Conservation (phyloP, 2,329 filamentous ascomycete species). For the Pseudogymnoascus sp. region DNA sequence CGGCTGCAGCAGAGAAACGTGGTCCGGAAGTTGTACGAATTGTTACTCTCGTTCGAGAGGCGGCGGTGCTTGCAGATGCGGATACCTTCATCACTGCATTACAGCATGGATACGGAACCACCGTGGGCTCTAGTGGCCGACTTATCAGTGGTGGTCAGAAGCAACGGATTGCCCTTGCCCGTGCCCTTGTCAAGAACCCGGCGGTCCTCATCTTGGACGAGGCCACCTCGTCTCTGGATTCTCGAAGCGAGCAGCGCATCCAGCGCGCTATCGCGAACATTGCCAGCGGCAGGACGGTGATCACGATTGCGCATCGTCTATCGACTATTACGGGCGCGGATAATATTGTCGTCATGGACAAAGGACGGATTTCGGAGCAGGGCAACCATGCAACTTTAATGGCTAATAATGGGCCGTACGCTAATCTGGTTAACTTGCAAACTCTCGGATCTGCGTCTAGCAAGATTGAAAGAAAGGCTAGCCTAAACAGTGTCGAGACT, state of each 20-base stretch:
- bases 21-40: constrained; percentile 43
- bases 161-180: constrained; percentile 71
- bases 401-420: constrained; percentile 46
- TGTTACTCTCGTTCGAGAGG: constrained; percentile 40
- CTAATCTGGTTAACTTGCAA: constrained; percentile 35
- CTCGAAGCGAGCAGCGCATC: constrained; percentile 84
- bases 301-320: constrained; percentile 87
- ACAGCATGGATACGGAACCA: constrained; percentile 29
- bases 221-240: constrained; percentile 63
- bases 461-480: constrained; percentile 16
- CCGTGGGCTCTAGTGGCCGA: constrained; percentile 20
- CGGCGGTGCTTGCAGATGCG: constrained; percentile 52
- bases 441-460: constrained; percentile 15
- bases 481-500: constrained; percentile 12
- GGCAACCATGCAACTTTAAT: constrained; percentile 73
- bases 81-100: constrained; percentile 45
- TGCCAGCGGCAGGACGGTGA: constrained; percentile 74
- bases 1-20: constrained; percentile 36
- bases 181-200: constrained; percentile 45
- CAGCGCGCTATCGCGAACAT: constrained; percentile 76
- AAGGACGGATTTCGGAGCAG: constrained; percentile 65
- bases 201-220: constrained; percentile 54
- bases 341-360: constrained; percentile 72
- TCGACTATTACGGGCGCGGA: constrained; percentile 88
- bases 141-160: constrained; percentile 72